These are phyloP conservation scores for Fusarium verrucosum DNA, from an alignment of 2,329 filamentous ascomycete genomes.

Conservation along the genomic window DNA sequence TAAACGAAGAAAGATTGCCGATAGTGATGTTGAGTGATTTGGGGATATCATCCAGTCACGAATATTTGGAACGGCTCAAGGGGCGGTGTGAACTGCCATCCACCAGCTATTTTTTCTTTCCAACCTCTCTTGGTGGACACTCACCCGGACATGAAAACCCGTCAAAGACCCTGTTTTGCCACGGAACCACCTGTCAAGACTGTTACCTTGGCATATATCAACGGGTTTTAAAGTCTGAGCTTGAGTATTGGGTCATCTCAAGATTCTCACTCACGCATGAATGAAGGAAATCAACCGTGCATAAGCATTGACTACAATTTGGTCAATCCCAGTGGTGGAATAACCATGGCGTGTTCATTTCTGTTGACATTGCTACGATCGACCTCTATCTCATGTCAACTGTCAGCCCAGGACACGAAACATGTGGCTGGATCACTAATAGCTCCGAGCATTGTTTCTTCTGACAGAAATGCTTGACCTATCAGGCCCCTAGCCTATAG, in stretches of 20 bases:
- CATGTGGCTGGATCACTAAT: neutral
- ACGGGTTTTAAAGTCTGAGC: constrained; percentile 2
- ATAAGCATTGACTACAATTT: constrained; percentile 1
- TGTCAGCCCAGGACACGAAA: constrained; percentile 15
- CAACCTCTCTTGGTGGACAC: constrained; percentile 11
- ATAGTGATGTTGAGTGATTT: constrained; percentile 24
- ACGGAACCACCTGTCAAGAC: neutral
- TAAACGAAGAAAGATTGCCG: constrained; percentile 48
- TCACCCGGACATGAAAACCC: constrained; percentile 12
- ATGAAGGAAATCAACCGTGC: neutral
- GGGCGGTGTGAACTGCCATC: neutral
- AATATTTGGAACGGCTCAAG: neutral
- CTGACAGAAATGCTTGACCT: neutral
- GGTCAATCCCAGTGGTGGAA: constrained; percentile 28
- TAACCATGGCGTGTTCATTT: constrained; percentile 1
- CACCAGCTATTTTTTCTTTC: neutral
- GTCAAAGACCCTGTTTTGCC: constrained; percentile 13
- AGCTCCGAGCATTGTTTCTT: neutral
- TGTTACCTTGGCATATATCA: constrained; percentile 12
- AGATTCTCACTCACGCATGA: neutral
- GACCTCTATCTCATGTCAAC: constrained; percentile 1
- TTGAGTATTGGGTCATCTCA: constrained; percentile 2
- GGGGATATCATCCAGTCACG: neutral
- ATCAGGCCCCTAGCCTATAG: constrained; percentile 6
- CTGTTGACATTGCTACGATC: neutral